A percentile compares a stretch with the other conserved stretches of the same genome.
These are phyloP conservation scores for Chrysanthemum seticuspe DNA, from an alignment of 129 eudicot species.

Conservation along the genomic window DNA sequence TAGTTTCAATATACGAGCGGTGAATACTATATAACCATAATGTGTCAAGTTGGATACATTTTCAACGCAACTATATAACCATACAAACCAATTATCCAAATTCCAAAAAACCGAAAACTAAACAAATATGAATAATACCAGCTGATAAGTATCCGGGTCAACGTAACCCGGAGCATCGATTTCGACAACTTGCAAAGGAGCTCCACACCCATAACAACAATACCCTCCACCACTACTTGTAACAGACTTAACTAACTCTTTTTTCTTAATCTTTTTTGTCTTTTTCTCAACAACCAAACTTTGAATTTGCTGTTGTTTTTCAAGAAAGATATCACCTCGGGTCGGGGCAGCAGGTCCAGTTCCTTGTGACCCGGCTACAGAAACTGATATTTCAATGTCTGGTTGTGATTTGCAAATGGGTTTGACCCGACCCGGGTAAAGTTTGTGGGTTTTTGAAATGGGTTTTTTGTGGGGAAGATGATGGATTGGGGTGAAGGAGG, in stretches of 20 bases:
- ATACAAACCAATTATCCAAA: background rate
- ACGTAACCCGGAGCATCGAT: constrained; percentile 90
- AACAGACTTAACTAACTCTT: constrained; percentile 19
- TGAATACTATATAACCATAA: too few species aligned
- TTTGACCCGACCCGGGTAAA: constrained; percentile 36
- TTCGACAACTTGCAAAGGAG: constrained; percentile 73
- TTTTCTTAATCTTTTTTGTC: constrained; percentile 47
- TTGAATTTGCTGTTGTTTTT: constrained; percentile 39
- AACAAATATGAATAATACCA: constrained; percentile 42
- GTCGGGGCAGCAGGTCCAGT: constrained; percentile 85
- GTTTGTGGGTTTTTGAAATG: constrained; percentile 30
- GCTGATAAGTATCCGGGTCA: constrained; percentile 65
- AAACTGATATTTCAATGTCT: constrained; percentile 17
- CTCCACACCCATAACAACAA: constrained; percentile 94
- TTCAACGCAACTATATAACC: background rate
- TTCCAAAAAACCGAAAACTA: background rate
- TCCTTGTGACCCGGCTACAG: constrained; percentile 53
- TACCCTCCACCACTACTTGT: background rate
- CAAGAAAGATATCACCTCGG: constrained; percentile 73
- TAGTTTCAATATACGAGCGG: too few species aligned
- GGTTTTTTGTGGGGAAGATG: constrained; percentile 18
- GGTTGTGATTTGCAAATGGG: constrained; percentile 46
- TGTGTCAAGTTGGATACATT: background rate
- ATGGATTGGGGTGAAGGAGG: constrained; percentile 41
- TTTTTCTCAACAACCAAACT: constrained; percentile 34